A percentile compares a stretch with the other conserved stretches of the same genome.
phyloP scores from a whole-genome alignment of 768 basidiomycete genomes.

The Pleurotus tuoliensis region DNA sequence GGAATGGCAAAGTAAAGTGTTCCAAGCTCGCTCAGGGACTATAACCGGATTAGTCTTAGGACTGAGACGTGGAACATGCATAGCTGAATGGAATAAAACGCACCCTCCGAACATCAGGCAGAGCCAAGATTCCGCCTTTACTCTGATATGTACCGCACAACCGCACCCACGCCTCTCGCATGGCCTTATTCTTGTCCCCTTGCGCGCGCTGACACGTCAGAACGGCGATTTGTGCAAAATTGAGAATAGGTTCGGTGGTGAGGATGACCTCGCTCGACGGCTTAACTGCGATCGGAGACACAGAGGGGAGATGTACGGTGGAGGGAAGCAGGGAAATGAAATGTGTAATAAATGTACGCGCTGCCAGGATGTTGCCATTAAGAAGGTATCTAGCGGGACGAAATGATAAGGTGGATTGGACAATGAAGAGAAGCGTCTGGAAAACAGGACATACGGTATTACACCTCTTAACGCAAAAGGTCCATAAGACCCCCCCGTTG shows the following conservation, averaged over 20 bases:
- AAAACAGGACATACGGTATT: slow-evolving; percentile 68
- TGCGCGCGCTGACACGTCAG: slow-evolving; percentile 84
- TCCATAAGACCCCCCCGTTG: slow-evolving; percentile 48
- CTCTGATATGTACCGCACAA: slow-evolving; percentile 83
- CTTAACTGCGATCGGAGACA: slow-evolving; percentile 45
- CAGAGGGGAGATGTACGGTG: slow-evolving; percentile 40
- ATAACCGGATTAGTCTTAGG: slow-evolving; percentile 1
- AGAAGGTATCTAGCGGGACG: slow-evolving; percentile 55
- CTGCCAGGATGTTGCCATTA: slow-evolving; percentile 89
- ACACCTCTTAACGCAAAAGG: slow-evolving; percentile 82
- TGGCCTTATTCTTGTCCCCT: slow-evolving; percentile 71
- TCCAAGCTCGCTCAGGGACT: slow-evolving; percentile 70
- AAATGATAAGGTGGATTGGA: not conserved
- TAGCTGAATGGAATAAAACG: slow-evolving; percentile 16
- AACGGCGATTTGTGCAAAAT: slow-evolving; percentile 89
- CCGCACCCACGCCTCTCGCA: slow-evolving; percentile 80
- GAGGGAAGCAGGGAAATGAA: slow-evolving; percentile 64
- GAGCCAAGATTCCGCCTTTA: slow-evolving; percentile 56
- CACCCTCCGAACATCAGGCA: slow-evolving; percentile 62
- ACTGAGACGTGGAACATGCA: too few relatives aligned
- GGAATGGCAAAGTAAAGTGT: slow-evolving; percentile 85
- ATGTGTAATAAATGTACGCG: slow-evolving; percentile 86
- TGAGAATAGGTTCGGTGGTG: slow-evolving; percentile 73
- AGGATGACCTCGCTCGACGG: slow-evolving; percentile 59
- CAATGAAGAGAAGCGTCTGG: not conserved